Percentiles rank a stretch among this genome's conserved stretches.
Conservation (phyloP, 768 basidiomycete genomes). For the Rhodotorula taiwanensis region DNA sequence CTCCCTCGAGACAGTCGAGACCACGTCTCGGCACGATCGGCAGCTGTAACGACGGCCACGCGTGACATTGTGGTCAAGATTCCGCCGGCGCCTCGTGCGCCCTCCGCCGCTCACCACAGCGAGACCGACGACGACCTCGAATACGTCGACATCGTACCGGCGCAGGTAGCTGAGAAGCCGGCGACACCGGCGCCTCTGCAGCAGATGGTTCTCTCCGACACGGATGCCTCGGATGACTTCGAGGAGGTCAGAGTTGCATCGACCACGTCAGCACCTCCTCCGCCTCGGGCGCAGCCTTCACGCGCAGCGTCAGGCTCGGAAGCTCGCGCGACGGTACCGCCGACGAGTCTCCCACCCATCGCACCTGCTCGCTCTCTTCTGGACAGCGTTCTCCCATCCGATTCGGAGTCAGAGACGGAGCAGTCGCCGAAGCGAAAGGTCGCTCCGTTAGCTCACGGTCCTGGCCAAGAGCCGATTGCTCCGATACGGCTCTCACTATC, state of each 20-base stretch:
- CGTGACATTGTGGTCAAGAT: neutral
- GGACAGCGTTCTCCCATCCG: slow-evolving; percentile 19
- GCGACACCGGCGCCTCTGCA: no score
- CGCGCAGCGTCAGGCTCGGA: no score
- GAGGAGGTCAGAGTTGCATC: slow-evolving; percentile 35
- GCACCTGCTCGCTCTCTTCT: slow-evolving; percentile 8
- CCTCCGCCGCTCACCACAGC: no score
- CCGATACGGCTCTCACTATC: neutral
- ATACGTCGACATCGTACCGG: slow-evolving; percentile 15
- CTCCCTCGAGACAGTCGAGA: neutral
- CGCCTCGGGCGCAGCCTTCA: neutral
- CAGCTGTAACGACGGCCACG: neutral
- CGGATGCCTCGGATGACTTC: slow-evolving; percentile 41
- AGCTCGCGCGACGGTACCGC: no score
- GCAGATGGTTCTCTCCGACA: slow-evolving; percentile 16
- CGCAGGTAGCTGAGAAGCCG: neutral
- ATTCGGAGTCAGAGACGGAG: slow-evolving; percentile 14
- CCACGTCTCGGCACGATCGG: neutral
- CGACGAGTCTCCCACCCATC: slow-evolving; percentile 39
- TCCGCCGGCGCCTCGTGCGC: neutral
- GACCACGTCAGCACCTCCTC: neutral
- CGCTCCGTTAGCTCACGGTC: neutral
- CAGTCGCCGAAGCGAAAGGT: neutral
- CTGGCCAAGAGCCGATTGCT: neutral
- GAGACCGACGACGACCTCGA: slow-evolving; percentile 34